Conservation (phyloP, 345 rosid species). For the Mangifera indica region DNA sequence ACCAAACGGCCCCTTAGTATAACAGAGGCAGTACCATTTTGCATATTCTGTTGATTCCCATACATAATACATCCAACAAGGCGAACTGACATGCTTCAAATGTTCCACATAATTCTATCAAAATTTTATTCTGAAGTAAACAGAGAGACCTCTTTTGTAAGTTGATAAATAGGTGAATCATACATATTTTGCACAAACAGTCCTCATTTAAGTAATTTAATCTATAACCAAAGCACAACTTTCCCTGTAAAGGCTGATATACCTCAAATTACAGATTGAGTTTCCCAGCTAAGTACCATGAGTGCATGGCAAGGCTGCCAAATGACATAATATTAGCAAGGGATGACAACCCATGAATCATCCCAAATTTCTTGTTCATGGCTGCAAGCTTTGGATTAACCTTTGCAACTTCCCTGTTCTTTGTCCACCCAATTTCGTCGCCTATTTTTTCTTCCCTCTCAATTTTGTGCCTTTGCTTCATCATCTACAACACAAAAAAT, state of each 20-base stretch:
- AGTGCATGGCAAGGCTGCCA: conserved; percentile 94
- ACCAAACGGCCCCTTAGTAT: too few relatives aligned
- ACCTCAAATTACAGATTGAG: conserved; percentile 54
- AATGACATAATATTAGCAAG: conserved; percentile 89
- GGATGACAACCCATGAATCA: conserved; percentile 96
- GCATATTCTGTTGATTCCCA: too few relatives aligned
- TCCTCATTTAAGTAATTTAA: background rate
- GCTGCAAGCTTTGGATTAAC: conserved; percentile 83
- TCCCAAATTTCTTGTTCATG: conserved; percentile 97
- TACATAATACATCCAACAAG: background rate
- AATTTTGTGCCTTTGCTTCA: conserved; percentile 97
- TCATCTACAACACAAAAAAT: conserved; percentile 53
- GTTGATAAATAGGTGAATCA: conserved; percentile 4
- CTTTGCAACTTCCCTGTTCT: conserved; percentile 83
- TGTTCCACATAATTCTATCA: background rate
- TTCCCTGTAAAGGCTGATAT: background rate
- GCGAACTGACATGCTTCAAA: background rate
- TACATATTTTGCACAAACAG: conserved; percentile 7
- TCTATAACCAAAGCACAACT: background rate
- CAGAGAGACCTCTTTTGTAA: background rate
- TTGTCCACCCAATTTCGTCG: conserved; percentile 79
- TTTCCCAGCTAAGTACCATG: conserved; percentile 96
- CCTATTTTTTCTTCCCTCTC: conserved; percentile 84
- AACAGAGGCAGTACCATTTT: too few relatives aligned
- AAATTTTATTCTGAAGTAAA: background rate